Evolutionary conservation across 768 basidiomycete genomes (phyloP), one percentile per base, ranked within the genome.

Genomic region (Suillus subaureus): DNA sequence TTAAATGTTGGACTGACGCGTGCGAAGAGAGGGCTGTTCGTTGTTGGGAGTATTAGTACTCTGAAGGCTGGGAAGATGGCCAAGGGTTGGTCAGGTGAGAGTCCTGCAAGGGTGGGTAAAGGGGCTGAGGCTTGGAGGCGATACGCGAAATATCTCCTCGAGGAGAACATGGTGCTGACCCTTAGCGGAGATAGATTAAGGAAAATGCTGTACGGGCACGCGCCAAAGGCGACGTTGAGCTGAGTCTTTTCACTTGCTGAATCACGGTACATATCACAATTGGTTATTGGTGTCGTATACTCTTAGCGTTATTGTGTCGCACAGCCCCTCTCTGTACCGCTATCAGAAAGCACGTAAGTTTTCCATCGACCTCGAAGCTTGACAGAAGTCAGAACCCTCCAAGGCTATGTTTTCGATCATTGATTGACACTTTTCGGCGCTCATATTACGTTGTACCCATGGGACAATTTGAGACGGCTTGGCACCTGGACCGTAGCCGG

Each of bases 1-100:
- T 81, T 97, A 63, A 97, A 97, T 75, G 96, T 97, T 33, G 96
- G 94, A 2, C 80, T 97, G 64, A 97, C 96, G 61, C 81, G 96
- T 28, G 96, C 94, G 37, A 91, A 90, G 78, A 82, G 94, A 66
- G 93, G 90, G n/a, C 74, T 95, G 67, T 92, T 94, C 71, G 84
- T 96, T 12, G 81, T 94, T 4, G 93, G 94, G 42, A 93, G 84
- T 66, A 79, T 92, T 65, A 79, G 78, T 66, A 94, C 93, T 18
- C 79, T 94, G 64, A 78, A 80, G 67, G 79, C 80, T 45, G 82
- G 88, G 26, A 82, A 79, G 73, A 71, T 78, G 69, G 51, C 51
- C 12, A 74, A 70, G 66, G 73, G 70, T 45, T 69, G 49, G 39
- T 61, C 56, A 23, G 64, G 65, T 42, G 68, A 70, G 64, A 57